phyloP scores from a whole-genome alignment of 1,284 basidiomycete species.

The Laetiporus sulphureus region DNA sequence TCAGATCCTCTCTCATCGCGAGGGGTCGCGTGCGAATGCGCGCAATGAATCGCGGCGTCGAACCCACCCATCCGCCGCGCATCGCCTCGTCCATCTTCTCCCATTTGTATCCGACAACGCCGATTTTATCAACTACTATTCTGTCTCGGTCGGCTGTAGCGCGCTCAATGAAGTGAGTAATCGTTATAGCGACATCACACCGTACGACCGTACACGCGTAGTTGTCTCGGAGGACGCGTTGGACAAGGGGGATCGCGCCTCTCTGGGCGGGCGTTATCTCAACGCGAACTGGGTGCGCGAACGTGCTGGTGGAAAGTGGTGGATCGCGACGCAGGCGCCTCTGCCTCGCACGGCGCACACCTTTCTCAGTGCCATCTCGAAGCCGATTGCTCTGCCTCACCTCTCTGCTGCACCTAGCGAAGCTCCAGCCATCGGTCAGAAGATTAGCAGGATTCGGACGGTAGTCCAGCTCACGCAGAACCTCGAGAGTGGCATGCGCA shows the following conservation, averaged over 20 bases:
- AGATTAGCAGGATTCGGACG: constrained; percentile 47
- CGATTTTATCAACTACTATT: constrained; percentile 40
- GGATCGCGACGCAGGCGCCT: constrained; percentile 82
- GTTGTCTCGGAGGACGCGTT: constrained; percentile 30
- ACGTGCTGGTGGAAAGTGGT: constrained; percentile 62
- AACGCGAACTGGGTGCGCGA: constrained; percentile 85
- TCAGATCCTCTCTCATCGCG: constrained; percentile 34
- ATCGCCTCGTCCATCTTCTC: constrained; percentile 17
- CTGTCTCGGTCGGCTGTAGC: constrained; percentile 41
- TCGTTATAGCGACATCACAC: constrained; percentile 68
- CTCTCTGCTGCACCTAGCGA: constrained; percentile 9
- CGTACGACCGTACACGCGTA: constrained; percentile 77
- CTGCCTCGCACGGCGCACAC: constrained; percentile 61
- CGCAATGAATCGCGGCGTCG: constrained; percentile 30
- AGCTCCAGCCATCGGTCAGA: constrained; percentile 6
- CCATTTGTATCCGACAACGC: constrained; percentile 16
- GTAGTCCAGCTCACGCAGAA: constrained; percentile 75
- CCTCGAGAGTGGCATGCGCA: constrained; percentile 56
- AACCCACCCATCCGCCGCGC: constrained; percentile 20
- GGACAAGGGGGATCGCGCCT: constrained; percentile 10
- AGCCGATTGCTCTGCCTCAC: constrained; percentile 40
- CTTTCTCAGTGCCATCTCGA: constrained; percentile 63
- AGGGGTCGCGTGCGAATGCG: constrained; percentile 29
- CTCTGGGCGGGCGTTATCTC: constrained; percentile 47
- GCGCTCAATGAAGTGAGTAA: constrained; percentile 43